These are phyloP conservation scores for Amphirosellinia nigrospora DNA, from an alignment of 495 filamentous ascomycete species.

Conservation along the genomic window DNA sequence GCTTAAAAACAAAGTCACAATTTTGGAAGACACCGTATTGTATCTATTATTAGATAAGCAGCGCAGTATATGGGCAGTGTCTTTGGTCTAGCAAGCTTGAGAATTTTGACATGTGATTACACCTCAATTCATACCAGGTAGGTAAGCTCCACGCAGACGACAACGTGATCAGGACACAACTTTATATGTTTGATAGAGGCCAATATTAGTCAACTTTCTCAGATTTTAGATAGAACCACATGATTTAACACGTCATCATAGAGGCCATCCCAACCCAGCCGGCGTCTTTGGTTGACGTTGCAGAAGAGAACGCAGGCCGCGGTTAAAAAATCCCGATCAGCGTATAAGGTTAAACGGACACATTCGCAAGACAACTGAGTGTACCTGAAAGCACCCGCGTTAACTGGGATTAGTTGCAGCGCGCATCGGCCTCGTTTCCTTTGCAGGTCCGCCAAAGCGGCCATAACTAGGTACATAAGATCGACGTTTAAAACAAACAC, in stretches of 20 bases:
- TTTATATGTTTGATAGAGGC: neutral
- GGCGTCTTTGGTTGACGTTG: neutral
- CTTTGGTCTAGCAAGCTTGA: neutral
- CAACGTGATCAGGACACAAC: neutral
- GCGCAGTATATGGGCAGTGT: neutral
- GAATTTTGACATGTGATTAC: conserved; percentile 19
- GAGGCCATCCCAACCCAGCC: neutral
- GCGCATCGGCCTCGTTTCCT: neutral
- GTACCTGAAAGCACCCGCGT: neutral
- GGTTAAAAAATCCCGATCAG: neutral
- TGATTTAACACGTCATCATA: neutral
- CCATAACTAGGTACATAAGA: neutral
- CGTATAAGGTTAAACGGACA: neutral
- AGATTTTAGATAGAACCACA: neutral
- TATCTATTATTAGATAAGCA: neutral
- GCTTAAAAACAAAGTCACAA: no score
- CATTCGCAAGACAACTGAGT: neutral
- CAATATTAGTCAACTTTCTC: neutral
- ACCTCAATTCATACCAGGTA: neutral
- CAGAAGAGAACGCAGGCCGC: neutral
- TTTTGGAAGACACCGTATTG: neutral
- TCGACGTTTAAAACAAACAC: neutral
- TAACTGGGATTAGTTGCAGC: neutral
- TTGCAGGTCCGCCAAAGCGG: neutral
- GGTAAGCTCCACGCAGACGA: neutral